Conservation (phyloP, 805 yeast genomes). For the Cyberlindnera maclurae region DNA sequence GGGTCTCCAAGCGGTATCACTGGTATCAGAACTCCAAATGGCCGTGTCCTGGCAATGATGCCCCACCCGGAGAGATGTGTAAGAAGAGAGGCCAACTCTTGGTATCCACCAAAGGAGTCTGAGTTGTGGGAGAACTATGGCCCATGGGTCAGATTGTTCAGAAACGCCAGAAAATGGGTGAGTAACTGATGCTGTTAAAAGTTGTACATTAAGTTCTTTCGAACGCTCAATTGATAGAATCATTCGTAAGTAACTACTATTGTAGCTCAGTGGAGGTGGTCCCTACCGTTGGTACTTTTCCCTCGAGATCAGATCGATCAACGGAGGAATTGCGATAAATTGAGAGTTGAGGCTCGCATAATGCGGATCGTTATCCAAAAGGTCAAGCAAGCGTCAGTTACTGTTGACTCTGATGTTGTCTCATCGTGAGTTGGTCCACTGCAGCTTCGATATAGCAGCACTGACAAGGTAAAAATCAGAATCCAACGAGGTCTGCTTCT, state of each 20-base stretch:
- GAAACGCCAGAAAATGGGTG: conserved; percentile 93
- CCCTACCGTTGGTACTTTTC: no score
- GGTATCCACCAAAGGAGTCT: conserved; percentile 64
- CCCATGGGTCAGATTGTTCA: conserved; percentile 92
- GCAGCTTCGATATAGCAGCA: not conserved
- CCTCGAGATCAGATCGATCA: no score
- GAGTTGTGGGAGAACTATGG: conserved; percentile 75
- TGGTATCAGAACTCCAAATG: conserved; percentile 84
- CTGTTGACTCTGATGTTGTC: conserved; percentile 63
- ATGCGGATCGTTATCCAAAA: conserved; percentile 92
- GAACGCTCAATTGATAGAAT: no score
- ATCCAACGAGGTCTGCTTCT: conserved; percentile 72
- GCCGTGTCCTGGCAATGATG: conserved; percentile 97
- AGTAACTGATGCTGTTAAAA: conserved; percentile 52
- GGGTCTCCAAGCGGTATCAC: conserved; percentile 93
- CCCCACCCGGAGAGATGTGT: conserved; percentile 97
- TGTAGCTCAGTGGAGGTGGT: no score
- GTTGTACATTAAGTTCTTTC: conserved; percentile 40
- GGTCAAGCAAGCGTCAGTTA: conserved; percentile 83
- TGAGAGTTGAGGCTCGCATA: not conserved
- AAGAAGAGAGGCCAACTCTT: conserved; percentile 83
- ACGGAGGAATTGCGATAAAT: no score
- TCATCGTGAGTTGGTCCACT: conserved; percentile 40
- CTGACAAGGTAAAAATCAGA: conserved; percentile 15
- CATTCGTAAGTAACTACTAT: no score